phyloP scores from a whole-genome alignment of 1,139 yeast species.

The Kodamaea arcana region DNA sequence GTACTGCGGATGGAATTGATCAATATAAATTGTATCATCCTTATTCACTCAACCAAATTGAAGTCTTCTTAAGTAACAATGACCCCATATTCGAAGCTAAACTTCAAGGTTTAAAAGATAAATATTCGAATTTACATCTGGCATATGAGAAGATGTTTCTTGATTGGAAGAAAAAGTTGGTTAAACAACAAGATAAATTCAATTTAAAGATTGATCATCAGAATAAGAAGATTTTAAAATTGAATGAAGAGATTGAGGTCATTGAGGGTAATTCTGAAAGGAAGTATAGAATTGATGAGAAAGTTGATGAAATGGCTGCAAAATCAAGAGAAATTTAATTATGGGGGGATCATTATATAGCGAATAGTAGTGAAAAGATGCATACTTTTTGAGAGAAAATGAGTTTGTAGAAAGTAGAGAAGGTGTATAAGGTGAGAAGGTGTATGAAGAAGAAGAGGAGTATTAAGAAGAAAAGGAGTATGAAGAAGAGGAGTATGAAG shows the following conservation, averaged over 20 bases:
- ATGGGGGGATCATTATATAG: too few species aligned
- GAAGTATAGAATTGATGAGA: too few species aligned
- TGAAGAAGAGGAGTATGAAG: too few species aligned
- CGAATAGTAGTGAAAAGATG: too few species aligned
- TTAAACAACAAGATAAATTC: constrained; percentile 50
- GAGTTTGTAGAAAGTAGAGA: too few species aligned
- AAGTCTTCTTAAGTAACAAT: constrained; percentile 28
- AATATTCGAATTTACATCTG: constrained; percentile 9
- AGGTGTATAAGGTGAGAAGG: too few species aligned
- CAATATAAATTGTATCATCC: constrained; percentile 28
- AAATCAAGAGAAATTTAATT: too few species aligned
- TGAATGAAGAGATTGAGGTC: constrained; percentile 34
- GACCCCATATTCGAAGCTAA: constrained; percentile 46
- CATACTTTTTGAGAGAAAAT: too few species aligned
- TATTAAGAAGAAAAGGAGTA: too few species aligned
- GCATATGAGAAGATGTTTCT: constrained; percentile 59
- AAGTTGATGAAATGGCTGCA: too few species aligned
- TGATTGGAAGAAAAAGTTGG: constrained; percentile 60
- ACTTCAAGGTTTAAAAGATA: constrained; percentile 43
- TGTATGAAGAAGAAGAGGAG: too few species aligned
- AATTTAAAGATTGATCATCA: constrained; percentile 52
- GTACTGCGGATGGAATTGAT: constrained; percentile 14
- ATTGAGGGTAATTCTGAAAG: too few species aligned
- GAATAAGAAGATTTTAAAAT: constrained; percentile 29
- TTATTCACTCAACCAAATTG: constrained; percentile 33